These are phyloP conservation scores for Pisolithus albus DNA, from an alignment of 768 basidiomycete genomes.

Conservation along the genomic window DNA sequence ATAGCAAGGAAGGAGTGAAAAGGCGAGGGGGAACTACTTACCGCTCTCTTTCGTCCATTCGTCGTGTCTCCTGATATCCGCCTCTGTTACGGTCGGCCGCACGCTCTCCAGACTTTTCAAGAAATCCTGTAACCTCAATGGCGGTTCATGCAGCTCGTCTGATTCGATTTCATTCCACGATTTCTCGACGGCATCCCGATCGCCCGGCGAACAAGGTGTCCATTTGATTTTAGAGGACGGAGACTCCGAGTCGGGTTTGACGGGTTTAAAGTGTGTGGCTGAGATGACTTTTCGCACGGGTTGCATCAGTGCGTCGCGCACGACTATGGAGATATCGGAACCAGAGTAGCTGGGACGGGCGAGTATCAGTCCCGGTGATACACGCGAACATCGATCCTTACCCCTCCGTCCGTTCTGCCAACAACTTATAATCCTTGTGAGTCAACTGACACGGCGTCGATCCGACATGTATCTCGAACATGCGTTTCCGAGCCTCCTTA, in stretches of 20 bases:
- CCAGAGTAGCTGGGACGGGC: conserved; percentile 63
- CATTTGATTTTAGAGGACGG: conserved; percentile 44
- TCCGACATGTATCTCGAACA: conserved; percentile 97
- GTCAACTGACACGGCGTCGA: conserved; percentile 82
- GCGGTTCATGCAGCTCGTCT: conserved; percentile 87
- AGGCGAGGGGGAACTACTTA: conserved; percentile 27
- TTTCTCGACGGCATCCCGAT: conserved; percentile 77
- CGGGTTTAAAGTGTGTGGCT: conserved; percentile 88
- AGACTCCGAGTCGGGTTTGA: conserved; percentile 21
- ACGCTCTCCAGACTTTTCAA: conserved; percentile 70
- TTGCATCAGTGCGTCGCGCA: conserved; percentile 97
- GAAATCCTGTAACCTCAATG: conserved; percentile 73
- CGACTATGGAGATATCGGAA: conserved; percentile 90
- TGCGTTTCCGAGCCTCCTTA: conserved; percentile 81
- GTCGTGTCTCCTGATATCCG: conserved; percentile 80
- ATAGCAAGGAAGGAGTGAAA: background rate
- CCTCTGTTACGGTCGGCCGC: conserved; percentile 81
- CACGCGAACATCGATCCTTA: conserved; percentile 18
- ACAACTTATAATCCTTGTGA: conserved; percentile 66
- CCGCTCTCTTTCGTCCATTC: conserved; percentile 84
- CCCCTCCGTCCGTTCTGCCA: conserved; percentile 88
- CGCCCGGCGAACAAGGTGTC: conserved; percentile 97
- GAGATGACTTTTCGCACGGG: conserved; percentile 93
- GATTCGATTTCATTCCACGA: conserved; percentile 83
- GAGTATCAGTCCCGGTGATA: background rate